Conservation (phyloP, 345 rosid genomes). For the Toxicodendron radicans region DNA sequence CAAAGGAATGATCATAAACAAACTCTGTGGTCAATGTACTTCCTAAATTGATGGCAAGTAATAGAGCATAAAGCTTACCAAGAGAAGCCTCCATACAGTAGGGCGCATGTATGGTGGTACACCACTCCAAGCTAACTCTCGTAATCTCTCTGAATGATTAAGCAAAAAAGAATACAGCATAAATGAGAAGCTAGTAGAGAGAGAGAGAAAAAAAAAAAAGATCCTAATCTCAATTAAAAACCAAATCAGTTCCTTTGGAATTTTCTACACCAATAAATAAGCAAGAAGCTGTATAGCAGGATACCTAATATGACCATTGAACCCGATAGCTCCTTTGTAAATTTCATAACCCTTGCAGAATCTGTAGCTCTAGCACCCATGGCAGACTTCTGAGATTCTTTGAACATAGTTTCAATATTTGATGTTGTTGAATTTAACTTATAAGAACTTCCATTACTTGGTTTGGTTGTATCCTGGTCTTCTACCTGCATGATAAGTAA, state of each 20-base stretch:
- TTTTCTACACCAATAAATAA: background rate
- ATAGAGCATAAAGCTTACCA: slow-evolving; percentile 56
- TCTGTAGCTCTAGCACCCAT: slow-evolving; percentile 86
- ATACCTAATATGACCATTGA: slow-evolving; percentile 81
- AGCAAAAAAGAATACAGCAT: background rate
- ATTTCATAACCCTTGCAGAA: slow-evolving; percentile 81
- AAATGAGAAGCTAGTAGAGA: background rate
- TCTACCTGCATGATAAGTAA: slow-evolving; percentile 47
- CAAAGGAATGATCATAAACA: background rate
- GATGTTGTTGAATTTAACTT: slow-evolving; percentile 52
- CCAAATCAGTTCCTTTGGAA: background rate
- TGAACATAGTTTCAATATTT: slow-evolving; percentile 41
- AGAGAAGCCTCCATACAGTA: slow-evolving; percentile 87
- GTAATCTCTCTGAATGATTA: slow-evolving; percentile 64
- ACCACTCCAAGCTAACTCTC: slow-evolving; percentile 97
- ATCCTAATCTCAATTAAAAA: background rate
- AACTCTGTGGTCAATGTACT: background rate
- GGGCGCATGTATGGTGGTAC: slow-evolving; percentile 93
- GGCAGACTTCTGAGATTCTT: slow-evolving; percentile 50
- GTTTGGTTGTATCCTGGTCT: slow-evolving; percentile 36
- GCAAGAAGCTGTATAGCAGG: background rate
- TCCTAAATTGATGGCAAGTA: slow-evolving; percentile 14
- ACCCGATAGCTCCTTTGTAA: slow-evolving; percentile 75
- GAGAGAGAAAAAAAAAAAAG: background rate
- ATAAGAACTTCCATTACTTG: slow-evolving; percentile 36